These are phyloP conservation scores for Delitschia confertaspora DNA, from an alignment of 495 filamentous ascomycete species.

Conservation along the genomic window DNA sequence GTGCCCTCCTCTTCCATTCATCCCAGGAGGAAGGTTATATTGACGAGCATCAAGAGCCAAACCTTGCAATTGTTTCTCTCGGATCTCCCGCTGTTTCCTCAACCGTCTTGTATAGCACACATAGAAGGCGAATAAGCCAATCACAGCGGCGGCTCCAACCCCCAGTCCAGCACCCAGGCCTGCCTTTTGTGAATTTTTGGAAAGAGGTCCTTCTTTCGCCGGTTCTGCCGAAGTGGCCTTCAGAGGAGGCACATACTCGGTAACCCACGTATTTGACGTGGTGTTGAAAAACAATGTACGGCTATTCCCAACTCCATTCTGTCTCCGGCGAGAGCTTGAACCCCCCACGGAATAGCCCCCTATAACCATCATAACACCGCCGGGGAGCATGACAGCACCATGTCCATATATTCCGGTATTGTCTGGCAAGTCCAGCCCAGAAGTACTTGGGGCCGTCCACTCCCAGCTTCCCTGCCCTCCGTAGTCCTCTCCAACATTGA, in stretches of 20 bases:
- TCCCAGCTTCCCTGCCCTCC: slow-evolving; percentile 59
- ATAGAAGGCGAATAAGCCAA: slow-evolving; percentile 44
- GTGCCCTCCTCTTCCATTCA: slow-evolving; percentile 13
- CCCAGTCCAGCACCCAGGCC: slow-evolving; percentile 71
- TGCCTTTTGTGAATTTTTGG: slow-evolving; percentile 43
- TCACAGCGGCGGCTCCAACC: slow-evolving; percentile 50
- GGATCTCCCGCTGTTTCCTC: slow-evolving; percentile 37
- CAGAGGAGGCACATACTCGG: slow-evolving; percentile 55
- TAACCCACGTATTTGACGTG: slow-evolving; percentile 61
- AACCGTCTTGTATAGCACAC: slow-evolving; percentile 52
- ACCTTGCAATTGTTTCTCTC: slow-evolving; percentile 47
- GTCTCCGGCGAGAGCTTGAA: slow-evolving; percentile 35
- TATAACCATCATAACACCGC: slow-evolving; percentile 80
- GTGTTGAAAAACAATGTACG: slow-evolving; percentile 66
- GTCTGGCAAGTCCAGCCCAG: slow-evolving; percentile 37
- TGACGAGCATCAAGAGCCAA: slow-evolving; percentile 43
- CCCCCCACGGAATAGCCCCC: slow-evolving; percentile 67
- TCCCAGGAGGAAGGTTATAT: slow-evolving; percentile 17
- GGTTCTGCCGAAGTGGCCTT: slow-evolving; percentile 10
- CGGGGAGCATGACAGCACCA: slow-evolving; percentile 72
- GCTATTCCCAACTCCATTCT: slow-evolving; percentile 33
- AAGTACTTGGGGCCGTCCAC: slow-evolving; percentile 55
- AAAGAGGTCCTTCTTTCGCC: slow-evolving; percentile 19
- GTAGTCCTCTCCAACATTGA: slow-evolving; percentile 62
- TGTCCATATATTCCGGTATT: slow-evolving; percentile 72